phyloP scores from a whole-genome alignment of 1,139 yeast genomes.

The Nakaseomyces sp. region DNA sequence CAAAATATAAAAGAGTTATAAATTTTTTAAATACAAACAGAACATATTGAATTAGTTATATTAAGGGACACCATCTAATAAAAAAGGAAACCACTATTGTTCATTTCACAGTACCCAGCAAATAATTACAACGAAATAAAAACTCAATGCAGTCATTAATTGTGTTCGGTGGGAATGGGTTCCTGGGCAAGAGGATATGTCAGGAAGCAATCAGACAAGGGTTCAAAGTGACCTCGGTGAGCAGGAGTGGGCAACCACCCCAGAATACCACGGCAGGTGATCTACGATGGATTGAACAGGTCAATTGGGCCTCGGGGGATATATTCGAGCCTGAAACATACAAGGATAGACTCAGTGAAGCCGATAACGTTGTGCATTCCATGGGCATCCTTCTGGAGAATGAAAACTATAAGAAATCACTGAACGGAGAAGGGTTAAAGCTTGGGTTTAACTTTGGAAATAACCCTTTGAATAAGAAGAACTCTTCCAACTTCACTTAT shows the following conservation, averaged over 20 bases:
- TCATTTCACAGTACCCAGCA: too few relatives aligned
- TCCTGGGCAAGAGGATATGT: slow-evolving; percentile 63
- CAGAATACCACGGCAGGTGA: slow-evolving; percentile 28
- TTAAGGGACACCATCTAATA: too few relatives aligned
- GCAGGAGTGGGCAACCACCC: slow-evolving; percentile 55
- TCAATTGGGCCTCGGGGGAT: slow-evolving; percentile 63
- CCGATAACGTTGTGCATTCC: slow-evolving; percentile 71
- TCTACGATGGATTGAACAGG: slow-evolving; percentile 45
- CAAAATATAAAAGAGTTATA: too few relatives aligned
- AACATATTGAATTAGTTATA: too few relatives aligned
- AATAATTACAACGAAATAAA: too few relatives aligned
- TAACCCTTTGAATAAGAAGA: slow-evolving; percentile 46
- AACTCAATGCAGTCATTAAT: slow-evolving; percentile 25
- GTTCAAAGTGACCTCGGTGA: slow-evolving; percentile 52
- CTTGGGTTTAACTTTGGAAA: slow-evolving; percentile 7
- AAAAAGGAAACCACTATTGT: too few relatives aligned
- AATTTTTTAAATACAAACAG: too few relatives aligned
- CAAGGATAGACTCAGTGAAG: slow-evolving; percentile 37
- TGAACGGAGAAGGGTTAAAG: slow-evolving; percentile 1
- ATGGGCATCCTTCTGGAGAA: slow-evolving; percentile 69
- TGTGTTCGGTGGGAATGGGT: slow-evolving; percentile 84
- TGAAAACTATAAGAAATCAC: slow-evolving; percentile 47
- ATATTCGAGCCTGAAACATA: slow-evolving; percentile 58
- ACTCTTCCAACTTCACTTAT: slow-evolving; percentile 40
- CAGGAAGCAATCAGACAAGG: slow-evolving; percentile 59